These are phyloP conservation scores for Mollisiaceae sp. DNA, from an alignment of 2,329 filamentous ascomycete genomes.

Conservation along the genomic window DNA sequence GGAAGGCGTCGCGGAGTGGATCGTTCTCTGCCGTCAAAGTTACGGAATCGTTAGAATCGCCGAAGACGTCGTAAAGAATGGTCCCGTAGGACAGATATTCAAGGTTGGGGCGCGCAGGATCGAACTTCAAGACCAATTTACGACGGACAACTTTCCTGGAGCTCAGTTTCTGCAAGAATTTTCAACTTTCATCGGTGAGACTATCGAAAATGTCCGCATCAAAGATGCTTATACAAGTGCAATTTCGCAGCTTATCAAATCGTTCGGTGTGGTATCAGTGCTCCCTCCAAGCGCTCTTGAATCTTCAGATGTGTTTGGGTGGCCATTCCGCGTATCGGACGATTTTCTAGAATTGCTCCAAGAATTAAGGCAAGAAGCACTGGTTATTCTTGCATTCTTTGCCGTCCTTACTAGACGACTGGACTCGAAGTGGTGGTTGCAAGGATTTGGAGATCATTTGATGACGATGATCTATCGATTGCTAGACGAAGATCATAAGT, in stretches of 20 bases:
- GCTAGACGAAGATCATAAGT: constrained; percentile 43
- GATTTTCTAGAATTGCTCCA: constrained; percentile 40
- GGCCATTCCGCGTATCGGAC: constrained; percentile 24
- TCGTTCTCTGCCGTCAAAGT: constrained; percentile 45
- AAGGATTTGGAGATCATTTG: constrained; percentile 44
- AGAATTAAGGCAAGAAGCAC: constrained; percentile 40
- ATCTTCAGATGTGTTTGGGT: constrained; percentile 28
- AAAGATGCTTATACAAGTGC: constrained; percentile 35
- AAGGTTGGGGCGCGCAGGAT: constrained; percentile 32
- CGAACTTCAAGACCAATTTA: constrained; percentile 13
- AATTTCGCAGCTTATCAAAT: constrained; percentile 20
- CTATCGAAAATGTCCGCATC: constrained; percentile 26
- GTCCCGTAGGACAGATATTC: constrained; percentile 39
- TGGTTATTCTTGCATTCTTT: constrained; percentile 29
- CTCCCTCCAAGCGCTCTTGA: constrained; percentile 16
- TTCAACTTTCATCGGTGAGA: constrained; percentile 20
- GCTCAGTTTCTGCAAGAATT: constrained; percentile 20
- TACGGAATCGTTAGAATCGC: constrained; percentile 42
- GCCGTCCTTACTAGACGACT: constrained; percentile 25
- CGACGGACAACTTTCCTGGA: constrained; percentile 10
- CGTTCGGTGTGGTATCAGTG: constrained; percentile 19
- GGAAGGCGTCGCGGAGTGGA: constrained; percentile 44
- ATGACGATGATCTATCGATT: constrained; percentile 40
- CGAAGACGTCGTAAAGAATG: constrained; percentile 29
- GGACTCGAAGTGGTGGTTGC: constrained; percentile 29